Base-by-base conservation (phyloP, 176 grass and related monocot species). In the Tillandsia leiboldiana region DNA sequence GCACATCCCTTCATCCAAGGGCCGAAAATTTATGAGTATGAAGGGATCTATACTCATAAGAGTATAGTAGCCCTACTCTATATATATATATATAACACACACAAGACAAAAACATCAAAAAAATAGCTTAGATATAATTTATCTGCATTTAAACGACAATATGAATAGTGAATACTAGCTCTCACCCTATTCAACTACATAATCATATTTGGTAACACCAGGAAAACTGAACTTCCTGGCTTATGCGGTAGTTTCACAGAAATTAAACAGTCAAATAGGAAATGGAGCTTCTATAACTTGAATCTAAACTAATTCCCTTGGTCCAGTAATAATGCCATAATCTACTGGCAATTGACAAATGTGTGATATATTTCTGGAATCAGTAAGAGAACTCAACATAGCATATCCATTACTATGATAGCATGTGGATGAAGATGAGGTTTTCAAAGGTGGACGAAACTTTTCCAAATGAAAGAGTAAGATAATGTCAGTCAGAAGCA, bases 401-500 rank as follows among this genome's bases (percentile, higher is more conserved):
- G 56, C 7, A n/a, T 61, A 23, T 61, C 20, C 13, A 61, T 61
- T 61, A 61, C 22, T 61, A 11, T 67, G 53, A 76, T 6, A 50
- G 65, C 26, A 65, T 11, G 13, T 11, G 48, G 15, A 18, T 70
- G 54, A 51, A 49, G 18, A 68, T 74, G 26, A 26, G 13, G 61
- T 58, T 10, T 24, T 63, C 10, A 69, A 33, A 70, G 26, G 63
- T 66, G 47, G 65, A 13, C 12, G 9, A 33, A 87, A 80, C 53
- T 70, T 79, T 22, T 67, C 47, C 50, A 51, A 70, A 74, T 65
- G 12, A 50, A 17, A 24, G 67, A 53, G 33, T 57, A 58, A 66
- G 70, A 28, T 72, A 47, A 69, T 14, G 75, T 11, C 14, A 66
- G 53, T 63, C 68, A 48, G 66, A 65, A 69, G 66, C 64, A 48